Base-by-base conservation (phyloP, 768 basidiomycete genomes). In the Agaricus subrufescens region DNA sequence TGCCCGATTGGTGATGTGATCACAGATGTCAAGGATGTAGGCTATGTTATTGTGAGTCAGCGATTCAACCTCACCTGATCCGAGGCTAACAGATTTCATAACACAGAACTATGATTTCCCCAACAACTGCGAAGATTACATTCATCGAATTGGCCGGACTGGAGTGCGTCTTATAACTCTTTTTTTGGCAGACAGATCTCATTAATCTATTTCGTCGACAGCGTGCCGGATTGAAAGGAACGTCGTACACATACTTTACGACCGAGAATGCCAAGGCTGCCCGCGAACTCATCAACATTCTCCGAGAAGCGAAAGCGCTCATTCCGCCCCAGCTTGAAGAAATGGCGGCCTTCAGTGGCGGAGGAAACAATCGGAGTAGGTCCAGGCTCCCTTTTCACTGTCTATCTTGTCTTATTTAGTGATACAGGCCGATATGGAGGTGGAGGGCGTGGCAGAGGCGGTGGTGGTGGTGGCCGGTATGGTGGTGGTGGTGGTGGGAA, bases 81-180 rank as follows among this genome's bases (percentile, higher is more conserved):
- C 39, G 30, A 51, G 14, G 48, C 43, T 27, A 54, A 51, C 63
- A 50, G 62, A 56, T 27, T 38, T 3, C 40, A 15, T 42, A 15
- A 44, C 50, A 2, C 62, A 95, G 94, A 94, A 94, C 73, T 95
- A 91, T 69, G 95, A 98, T 70, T 97, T 98, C 78, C 94, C 95
- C 1, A 97, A 97, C 74, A 95, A 96, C 68, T 92, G 91, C 66
- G 94, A 96, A 76, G 95, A 97, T 72, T 98, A 98, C 73, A 94
- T 98, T 58, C 96, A 99, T 74, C 93, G 96, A 63, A 99, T 99
- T 66, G 97, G 96, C 61, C 94, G 96, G 70, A 97, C 96, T 61
- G 95, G 95, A 54, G 91, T 92, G 71, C 46, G 81, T 69, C 0
- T 52, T n/a, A 25, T 19, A 23, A 42, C 44, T 19, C 19, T 12